Base-by-base conservation (phyloP, 805 yeast species). In the Peterozyma xylosa region DNA sequence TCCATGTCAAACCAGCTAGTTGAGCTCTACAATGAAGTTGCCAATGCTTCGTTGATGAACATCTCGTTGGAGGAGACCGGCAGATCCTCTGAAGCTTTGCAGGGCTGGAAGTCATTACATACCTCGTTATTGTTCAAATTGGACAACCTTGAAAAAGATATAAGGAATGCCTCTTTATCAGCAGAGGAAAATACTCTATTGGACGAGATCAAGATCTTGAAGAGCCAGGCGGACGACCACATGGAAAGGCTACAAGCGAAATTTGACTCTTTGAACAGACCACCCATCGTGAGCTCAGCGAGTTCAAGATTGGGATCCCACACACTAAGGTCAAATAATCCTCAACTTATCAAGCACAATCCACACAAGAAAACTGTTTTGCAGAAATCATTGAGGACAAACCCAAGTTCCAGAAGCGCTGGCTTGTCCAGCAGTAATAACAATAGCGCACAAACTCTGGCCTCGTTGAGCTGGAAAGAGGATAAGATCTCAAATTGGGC, bases 61-160 rank as follows among this genome's bases (percentile, higher is more conserved):
- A 55, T 80, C 41, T 68, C 77, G 3, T 56, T 78, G 15, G 89
- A 84, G 53, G 82, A 82, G 46, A 64, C 67, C 15, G 66, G 70
- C 32, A 68, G 73, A 16, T 58, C 69, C 38, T 73, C 68, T 41
- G 76, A 73, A 14, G 84, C 89, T 2, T 60, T 82, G 16, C 76
- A 73, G 47, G 90, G 90, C 2, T 83, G 91, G 90, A 82, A 79
- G 50, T 67, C 79, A 2, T 60, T 85, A n/a, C 86, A 80, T 49
- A 78, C 85, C 2, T 72, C 75, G 39, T 68, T 80, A 2, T 67
- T 77, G 39, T 75, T 67, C 55, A 76, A 76, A 51, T 60, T 82
- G 37, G 86, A 80, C 16, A 47, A 58, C 43, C 51, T 83, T 51
- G 71, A 82, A 54, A 63, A 74, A 58, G 59, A 47, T 58, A 56